Evolutionary conservation across 73 alveolate genomes (phyloP).

Genomic region (Symbiodinium natans): DNA sequence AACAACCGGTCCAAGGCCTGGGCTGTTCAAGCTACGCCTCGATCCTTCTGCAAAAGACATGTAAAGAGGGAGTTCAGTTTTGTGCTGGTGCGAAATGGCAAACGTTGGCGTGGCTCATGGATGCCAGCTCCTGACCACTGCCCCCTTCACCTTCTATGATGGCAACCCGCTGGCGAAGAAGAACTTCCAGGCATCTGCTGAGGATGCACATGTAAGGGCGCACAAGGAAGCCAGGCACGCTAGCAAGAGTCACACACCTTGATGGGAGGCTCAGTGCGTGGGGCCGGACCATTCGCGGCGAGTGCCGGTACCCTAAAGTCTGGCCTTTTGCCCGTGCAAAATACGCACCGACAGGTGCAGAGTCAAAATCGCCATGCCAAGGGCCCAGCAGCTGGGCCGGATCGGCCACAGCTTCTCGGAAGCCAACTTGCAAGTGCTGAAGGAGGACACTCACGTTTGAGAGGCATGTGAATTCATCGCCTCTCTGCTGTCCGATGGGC

Average conservation of each 20-base stretch:
- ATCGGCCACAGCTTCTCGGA: constrained; percentile 82
- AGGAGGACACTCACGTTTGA: not conserved
- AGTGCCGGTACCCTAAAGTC: constrained; percentile 16
- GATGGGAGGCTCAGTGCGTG: constrained; percentile 50
- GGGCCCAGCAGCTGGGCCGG: constrained; percentile 92
- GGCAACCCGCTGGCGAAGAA: constrained; percentile 89
- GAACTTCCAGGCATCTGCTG: constrained; percentile 42
- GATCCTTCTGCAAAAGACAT: not conserved
- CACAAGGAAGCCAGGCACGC: not conserved
- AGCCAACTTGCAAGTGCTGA: constrained; percentile 70
- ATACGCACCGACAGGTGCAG: not conserved
- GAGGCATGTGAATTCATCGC: not conserved
- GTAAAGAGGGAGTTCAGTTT: too few species aligned
- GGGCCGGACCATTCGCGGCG: constrained; percentile 86
- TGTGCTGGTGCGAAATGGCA: not conserved
- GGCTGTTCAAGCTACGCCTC: not conserved
- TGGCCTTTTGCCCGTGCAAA: not conserved
- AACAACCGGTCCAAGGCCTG: constrained; percentile 82
- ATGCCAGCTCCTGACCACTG: constrained; percentile 69
- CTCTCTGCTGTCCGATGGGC: too few species aligned
- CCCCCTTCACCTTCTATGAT: constrained; percentile 90
- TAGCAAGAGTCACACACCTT: not conserved
- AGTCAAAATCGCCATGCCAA: not conserved
- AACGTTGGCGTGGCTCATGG: not conserved
- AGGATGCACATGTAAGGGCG: not conserved